Evolutionary conservation across 192 early-diverging fungal genomes (phyloP).

Genomic region (Rhizophagus sp.): DNA sequence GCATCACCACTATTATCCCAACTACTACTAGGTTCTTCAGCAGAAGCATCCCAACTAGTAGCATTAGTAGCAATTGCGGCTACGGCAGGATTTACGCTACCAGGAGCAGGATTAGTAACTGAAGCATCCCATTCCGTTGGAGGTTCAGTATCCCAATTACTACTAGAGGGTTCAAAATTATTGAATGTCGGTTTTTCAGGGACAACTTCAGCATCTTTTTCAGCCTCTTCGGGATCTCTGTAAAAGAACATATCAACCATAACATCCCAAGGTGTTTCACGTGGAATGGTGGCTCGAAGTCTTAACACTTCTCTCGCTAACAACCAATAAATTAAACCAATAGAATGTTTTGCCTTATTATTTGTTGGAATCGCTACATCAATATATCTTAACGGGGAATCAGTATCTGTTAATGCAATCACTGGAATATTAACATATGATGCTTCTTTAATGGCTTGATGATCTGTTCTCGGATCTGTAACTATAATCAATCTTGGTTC

Average conservation of each 20-base stretch:
- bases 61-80: constrained; percentile 35
- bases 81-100: constrained; percentile 44
- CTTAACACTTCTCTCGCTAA: constrained; percentile 99
- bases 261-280: constrained; percentile 86
- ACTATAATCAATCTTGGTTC: constrained; percentile 98
- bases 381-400: constrained; percentile 91
- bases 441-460: constrained; percentile 98
- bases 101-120: constrained; percentile 41
- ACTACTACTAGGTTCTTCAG: not conserved
- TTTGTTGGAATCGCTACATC: constrained; percentile 99
- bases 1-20: not conserved
- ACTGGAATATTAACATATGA: constrained; percentile 99
- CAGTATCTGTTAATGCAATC: constrained; percentile 98
- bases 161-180: constrained; percentile 42
- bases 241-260: constrained; percentile 99
- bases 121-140: constrained; percentile 27
- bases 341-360: constrained; percentile 99
- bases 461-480: constrained; percentile 97
- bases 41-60: constrained; percentile 16
- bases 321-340: constrained; percentile 97
- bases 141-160: constrained; percentile 66
- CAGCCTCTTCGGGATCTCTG: constrained; percentile 96
- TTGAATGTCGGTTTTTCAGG: constrained; percentile 39
- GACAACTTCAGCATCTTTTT: constrained; percentile 86
- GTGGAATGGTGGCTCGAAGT: constrained; percentile 89